phyloP scores from a whole-genome alignment of 331 rosid genomes.

The Telfairia occidentalis region DNA sequence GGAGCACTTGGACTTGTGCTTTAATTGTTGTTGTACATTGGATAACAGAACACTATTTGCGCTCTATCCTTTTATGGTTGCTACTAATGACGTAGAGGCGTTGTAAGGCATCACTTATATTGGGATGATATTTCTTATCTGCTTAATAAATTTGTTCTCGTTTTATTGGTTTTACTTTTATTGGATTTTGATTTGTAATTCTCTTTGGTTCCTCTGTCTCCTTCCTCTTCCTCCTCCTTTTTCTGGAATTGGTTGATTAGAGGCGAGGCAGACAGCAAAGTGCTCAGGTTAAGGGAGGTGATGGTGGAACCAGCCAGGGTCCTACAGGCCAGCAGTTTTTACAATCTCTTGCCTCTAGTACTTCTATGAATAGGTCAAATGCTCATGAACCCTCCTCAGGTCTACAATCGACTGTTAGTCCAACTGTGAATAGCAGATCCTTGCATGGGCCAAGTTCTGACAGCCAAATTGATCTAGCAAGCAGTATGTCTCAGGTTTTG shows the following conservation, averaged over 20 bases:
- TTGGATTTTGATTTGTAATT: background rate
- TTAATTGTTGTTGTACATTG: background rate
- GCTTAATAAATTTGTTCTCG: too few species aligned
- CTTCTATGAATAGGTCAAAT: constrained; percentile 33
- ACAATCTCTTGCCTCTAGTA: constrained; percentile 43
- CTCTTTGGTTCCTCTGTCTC: too few species aligned
- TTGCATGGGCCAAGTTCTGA: constrained; percentile 21
- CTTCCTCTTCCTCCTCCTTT: background rate
- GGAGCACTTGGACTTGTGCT: background rate
- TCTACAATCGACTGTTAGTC: constrained; percentile 22
- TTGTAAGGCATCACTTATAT: background rate
- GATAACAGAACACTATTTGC: background rate
- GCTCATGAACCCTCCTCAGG: constrained; percentile 28
- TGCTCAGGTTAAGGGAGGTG: constrained; percentile 28
- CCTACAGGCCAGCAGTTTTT: constrained; percentile 48
- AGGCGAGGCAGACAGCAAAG: constrained; percentile 45
- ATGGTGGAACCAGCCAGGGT: constrained; percentile 43
- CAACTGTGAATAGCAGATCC: constrained; percentile 22
- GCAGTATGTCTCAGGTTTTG: constrained; percentile 84
- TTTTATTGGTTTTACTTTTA: background rate
- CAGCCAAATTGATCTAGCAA: constrained; percentile 52
- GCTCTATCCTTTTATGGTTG: background rate
- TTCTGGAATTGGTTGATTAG: constrained; percentile 33
- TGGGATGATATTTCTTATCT: background rate
- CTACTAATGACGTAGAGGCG: background rate